Percentiles rank a stretch among this genome's conserved stretches.
These are phyloP conservation scores for Candida manassasensis DNA, from an alignment of 805 yeast genomes.

Conservation along the genomic window DNA sequence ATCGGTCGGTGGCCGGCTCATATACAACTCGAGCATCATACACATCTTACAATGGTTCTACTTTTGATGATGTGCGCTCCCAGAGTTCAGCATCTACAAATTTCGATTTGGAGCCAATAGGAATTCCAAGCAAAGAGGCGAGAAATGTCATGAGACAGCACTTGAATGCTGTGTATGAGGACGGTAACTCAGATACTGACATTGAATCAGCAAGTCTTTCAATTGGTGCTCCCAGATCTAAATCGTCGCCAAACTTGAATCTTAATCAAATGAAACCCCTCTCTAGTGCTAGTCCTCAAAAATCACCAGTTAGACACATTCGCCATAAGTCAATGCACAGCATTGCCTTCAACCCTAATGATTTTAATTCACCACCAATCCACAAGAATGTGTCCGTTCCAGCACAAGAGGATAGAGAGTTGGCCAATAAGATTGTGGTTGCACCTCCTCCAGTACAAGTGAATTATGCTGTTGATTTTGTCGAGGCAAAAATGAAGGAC, in stretches of 20 bases:
- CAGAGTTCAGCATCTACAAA: constrained; percentile 16
- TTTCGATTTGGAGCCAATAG: constrained; percentile 29
- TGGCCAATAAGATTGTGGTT: constrained; percentile 19
- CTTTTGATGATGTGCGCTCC: constrained; percentile 22
- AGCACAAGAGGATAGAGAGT: constrained; percentile 5
- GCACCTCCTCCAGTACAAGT: constrained; percentile 37
- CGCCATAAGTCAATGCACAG: constrained; percentile 37
- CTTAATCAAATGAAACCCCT: background rate
- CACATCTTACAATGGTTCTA: constrained; percentile 18
- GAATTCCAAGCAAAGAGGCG: constrained; percentile 31
- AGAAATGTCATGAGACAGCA: constrained; percentile 23
- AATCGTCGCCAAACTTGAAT: constrained; percentile 10
- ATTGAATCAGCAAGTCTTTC: constrained; percentile 20
- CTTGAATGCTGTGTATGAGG: constrained; percentile 17
- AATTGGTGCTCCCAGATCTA: constrained; percentile 9
- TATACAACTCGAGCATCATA: constrained; percentile 10
- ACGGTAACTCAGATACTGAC: constrained; percentile 29
- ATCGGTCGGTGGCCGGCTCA: constrained; percentile 12
- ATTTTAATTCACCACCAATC: background rate
- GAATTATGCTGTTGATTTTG: constrained; percentile 38
- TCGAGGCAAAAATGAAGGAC: constrained; percentile 14
- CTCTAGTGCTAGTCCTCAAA: background rate
- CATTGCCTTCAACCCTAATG: constrained; percentile 19
- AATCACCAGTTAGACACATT: constrained; percentile 27
- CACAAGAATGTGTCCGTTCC: too few species aligned